Percentiles rank a stretch among this genome's conserved stretches.
These are phyloP conservation scores for Aspergillus unguis DNA, from an alignment of 2,329 filamentous ascomycete genomes.

Conservation along the genomic window DNA sequence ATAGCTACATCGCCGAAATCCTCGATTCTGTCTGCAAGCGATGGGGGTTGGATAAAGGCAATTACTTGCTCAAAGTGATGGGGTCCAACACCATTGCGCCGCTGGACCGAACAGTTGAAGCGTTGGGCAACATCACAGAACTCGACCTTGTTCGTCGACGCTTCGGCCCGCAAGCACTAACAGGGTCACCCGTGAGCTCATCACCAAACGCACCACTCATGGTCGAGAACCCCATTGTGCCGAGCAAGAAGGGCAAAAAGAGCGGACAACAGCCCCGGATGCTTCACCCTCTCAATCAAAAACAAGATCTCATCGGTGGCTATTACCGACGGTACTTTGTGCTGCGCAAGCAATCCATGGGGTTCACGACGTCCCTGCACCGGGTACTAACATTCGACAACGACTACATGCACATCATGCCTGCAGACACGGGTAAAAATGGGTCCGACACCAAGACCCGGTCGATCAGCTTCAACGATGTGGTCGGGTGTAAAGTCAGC, in stretches of 20 bases:
- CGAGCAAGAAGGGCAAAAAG: constrained; percentile 45
- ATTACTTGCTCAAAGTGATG: constrained; percentile 61
- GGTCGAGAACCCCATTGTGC: constrained; percentile 40
- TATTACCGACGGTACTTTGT: constrained; percentile 63
- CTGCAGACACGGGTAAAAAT: constrained; percentile 53
- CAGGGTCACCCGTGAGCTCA: constrained; percentile 59
- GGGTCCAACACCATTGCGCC: constrained; percentile 63
- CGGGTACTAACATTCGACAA: constrained; percentile 62
- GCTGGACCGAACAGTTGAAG: constrained; percentile 63
- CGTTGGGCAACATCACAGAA: constrained; percentile 57
- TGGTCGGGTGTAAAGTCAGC: constrained; percentile 64
- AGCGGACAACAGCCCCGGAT: constrained; percentile 30
- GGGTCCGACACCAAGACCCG: constrained; percentile 55
- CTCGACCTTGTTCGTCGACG: constrained; percentile 61
- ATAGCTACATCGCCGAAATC: constrained; percentile 66
- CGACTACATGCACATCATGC: constrained; percentile 65
- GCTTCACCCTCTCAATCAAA: constrained; percentile 48
- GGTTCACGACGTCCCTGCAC: constrained; percentile 59
- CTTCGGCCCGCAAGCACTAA: constrained; percentile 56
- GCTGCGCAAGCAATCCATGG: constrained; percentile 63
- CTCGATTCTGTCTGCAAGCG: constrained; percentile 61
- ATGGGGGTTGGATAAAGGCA: constrained; percentile 62
- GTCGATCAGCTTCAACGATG: constrained; percentile 60
- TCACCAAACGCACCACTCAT: constrained; percentile 64
- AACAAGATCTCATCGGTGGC: constrained; percentile 46